Evolutionary conservation across 345 rosid species (phyloP).

Genomic region (Cardamine chenopodiifolia): DNA sequence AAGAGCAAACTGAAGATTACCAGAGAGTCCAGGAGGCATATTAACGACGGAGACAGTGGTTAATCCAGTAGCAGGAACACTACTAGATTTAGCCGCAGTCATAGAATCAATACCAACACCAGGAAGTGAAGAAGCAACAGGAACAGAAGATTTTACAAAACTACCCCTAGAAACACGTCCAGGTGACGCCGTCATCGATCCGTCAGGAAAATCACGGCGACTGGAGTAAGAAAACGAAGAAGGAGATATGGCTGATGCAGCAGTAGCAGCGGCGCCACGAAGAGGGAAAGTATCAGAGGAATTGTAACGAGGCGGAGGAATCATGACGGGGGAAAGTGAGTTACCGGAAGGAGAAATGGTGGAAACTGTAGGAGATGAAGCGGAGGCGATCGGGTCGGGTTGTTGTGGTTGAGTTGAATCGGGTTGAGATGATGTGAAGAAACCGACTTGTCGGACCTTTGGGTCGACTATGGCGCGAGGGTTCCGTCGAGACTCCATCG

Average conservation of each 20-base stretch:
- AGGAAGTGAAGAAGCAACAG: slow-evolving; percentile 46
- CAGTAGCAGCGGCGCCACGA: slow-evolving; percentile 30
- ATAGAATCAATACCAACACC: slow-evolving; percentile 48
- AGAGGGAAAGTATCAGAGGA: slow-evolving; percentile 55
- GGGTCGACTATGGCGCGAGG: slow-evolving; percentile 80
- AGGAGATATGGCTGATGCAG: slow-evolving; percentile 45
- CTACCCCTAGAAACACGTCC: slow-evolving; percentile 47
- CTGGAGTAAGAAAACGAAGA: slow-evolving; percentile 47
- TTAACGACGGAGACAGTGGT: slow-evolving; percentile 72
- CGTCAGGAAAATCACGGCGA: slow-evolving; percentile 46
- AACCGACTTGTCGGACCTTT: slow-evolving; percentile 85
- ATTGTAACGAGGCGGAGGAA: slow-evolving; percentile 81
- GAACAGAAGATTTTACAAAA: slow-evolving; percentile 40
- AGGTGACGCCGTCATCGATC: slow-evolving; percentile 45
- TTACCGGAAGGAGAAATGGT: slow-evolving; percentile 61
- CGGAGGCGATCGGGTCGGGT: slow-evolving; percentile 46
- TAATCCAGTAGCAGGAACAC: slow-evolving; percentile 69
- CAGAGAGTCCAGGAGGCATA: slow-evolving; percentile 63
- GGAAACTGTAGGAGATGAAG: slow-evolving; percentile 41
- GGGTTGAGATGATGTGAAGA: slow-evolving; percentile 60
- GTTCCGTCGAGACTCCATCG: slow-evolving; percentile 79
- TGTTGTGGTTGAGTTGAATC: slow-evolving; percentile 51
- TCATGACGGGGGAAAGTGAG: slow-evolving; percentile 84
- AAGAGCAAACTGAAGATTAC: slow-evolving; percentile 20
- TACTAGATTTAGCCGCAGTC: slow-evolving; percentile 51